A percentile compares a stretch with the other conserved stretches of the same genome.
These are phyloP conservation scores for Kregervanrija pseudodelftensis DNA, from an alignment of 805 yeast species.

Conservation along the genomic window DNA sequence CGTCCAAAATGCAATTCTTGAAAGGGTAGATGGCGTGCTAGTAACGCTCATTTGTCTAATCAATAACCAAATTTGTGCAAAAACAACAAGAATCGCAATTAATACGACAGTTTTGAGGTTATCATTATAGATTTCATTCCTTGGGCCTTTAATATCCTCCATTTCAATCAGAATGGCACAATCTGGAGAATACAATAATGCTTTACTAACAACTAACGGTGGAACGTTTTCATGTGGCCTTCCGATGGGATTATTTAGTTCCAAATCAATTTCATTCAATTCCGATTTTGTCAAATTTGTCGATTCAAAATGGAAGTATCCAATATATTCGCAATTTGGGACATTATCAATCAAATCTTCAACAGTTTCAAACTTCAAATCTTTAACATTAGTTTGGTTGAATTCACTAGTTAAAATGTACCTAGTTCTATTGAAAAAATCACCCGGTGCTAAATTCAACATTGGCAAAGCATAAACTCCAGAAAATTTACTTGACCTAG, in stretches of 20 bases:
- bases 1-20: constrained; percentile 65
- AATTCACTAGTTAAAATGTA: constrained; percentile 36
- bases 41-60: constrained; percentile 65
- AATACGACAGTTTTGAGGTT: constrained; percentile 35
- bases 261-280: constrained; percentile 60
- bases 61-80: constrained; percentile 48
- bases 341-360: constrained; percentile 27
- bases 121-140: constrained; percentile 39
- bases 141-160: constrained; percentile 42
- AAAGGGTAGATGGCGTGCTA: constrained; percentile 73
- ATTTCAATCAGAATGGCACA: constrained; percentile 58
- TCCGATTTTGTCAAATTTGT: constrained; percentile 48
- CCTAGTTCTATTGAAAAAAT: constrained; percentile 38
- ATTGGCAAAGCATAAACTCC: constrained; percentile 60
- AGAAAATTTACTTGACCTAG: constrained; percentile 58
- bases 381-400: constrained; percentile 34
- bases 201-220: constrained; percentile 41
- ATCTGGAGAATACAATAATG: constrained; percentile 78
- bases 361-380: constrained; percentile 31
- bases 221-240: constrained; percentile 64
- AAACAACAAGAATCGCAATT: constrained; percentile 37
- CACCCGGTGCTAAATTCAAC: constrained; percentile 33
- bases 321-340: constrained; percentile 60
- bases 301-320: constrained; percentile 63
- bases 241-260: constrained; percentile 68